These are phyloP conservation scores for Hypsizygus ulmarius DNA, from an alignment of 1,284 basidiomycete species.

Conservation along the genomic window DNA sequence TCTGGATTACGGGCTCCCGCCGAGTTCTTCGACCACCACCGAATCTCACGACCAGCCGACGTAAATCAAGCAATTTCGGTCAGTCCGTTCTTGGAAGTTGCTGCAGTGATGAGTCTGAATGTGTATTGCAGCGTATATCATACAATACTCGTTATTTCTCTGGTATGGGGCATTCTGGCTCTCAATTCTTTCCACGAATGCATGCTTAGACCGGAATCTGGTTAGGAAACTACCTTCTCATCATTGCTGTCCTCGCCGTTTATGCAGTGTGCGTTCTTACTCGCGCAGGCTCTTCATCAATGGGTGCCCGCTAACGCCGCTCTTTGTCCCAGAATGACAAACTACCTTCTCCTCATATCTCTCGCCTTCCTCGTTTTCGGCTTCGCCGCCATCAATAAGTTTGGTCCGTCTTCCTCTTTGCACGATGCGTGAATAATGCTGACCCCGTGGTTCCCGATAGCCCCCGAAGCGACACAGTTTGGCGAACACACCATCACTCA, in stretches of 20 bases:
- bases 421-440: neutral
- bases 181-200: neutral
- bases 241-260: slow-evolving; percentile 79
- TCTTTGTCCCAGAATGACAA: slow-evolving; percentile 58
- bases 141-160: slow-evolving; percentile 96
- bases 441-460: slow-evolving; percentile 31
- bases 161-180: slow-evolving; percentile 37
- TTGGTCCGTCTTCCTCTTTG: slow-evolving; percentile 54
- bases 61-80: slow-evolving; percentile 70
- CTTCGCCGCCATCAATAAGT: slow-evolving; percentile 87
- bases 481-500: slow-evolving; percentile 80
- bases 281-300: neutral
- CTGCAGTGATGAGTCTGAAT: neutral
- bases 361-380: slow-evolving; percentile 90
- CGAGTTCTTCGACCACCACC: slow-evolving; percentile 90
- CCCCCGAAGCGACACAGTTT: slow-evolving; percentile 76
- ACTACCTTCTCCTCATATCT: slow-evolving; percentile 78
- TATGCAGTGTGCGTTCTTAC: slow-evolving; percentile 77
- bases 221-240: slow-evolving; percentile 83
- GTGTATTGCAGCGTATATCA: slow-evolving; percentile 69
- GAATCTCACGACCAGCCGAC: slow-evolving; percentile 80
- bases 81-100: slow-evolving; percentile 25
- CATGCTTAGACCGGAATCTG: neutral
- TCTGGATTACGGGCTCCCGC: slow-evolving; percentile 75
- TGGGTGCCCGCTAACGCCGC: slow-evolving; percentile 5